Evolutionary conservation across 257 asterid species (phyloP).

Genomic region (Cinchona pubescens): DNA sequence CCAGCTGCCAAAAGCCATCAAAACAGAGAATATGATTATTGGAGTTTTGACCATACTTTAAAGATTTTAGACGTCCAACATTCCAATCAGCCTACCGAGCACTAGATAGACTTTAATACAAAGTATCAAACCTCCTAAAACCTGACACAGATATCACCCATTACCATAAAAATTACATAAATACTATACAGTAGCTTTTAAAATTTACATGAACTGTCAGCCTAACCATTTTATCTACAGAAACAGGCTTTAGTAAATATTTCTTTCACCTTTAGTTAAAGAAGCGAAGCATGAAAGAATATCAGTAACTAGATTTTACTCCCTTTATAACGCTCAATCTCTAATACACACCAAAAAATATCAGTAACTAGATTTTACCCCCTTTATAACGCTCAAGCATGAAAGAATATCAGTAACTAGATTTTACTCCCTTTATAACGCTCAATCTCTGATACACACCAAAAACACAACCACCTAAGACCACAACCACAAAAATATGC

Average conservation of each 20-base stretch:
- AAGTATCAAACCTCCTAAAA: not conserved
- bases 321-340: not conserved
- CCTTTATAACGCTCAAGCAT: not conserved
- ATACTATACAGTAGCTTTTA: not conserved
- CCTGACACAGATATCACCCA: not conserved
- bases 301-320: not conserved
- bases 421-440: not conserved
- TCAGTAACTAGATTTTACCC: not conserved
- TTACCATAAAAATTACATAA: not conserved
- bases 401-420: not conserved
- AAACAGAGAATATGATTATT: slow-evolving; percentile 22
- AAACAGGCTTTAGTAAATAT: not conserved
- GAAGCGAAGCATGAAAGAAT: not conserved
- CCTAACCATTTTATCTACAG: not conserved
- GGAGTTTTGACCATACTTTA: slow-evolving; percentile 15
- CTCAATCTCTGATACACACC: not conserved
- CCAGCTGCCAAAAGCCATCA: slow-evolving; percentile 64
- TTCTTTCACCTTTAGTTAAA: not conserved
- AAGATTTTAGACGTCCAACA: slow-evolving; percentile 4
- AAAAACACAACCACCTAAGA: not conserved
- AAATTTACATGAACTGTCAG: not conserved
- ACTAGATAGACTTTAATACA: not conserved
- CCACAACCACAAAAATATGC: not conserved
- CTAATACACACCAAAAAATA: not conserved
- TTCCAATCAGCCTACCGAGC: not conserved